A percentile compares a stretch with the other conserved stretches of the same genome.
phyloP scores from a whole-genome alignment of 768 basidiomycete genomes.

The Pisolithus marmoratus region DNA sequence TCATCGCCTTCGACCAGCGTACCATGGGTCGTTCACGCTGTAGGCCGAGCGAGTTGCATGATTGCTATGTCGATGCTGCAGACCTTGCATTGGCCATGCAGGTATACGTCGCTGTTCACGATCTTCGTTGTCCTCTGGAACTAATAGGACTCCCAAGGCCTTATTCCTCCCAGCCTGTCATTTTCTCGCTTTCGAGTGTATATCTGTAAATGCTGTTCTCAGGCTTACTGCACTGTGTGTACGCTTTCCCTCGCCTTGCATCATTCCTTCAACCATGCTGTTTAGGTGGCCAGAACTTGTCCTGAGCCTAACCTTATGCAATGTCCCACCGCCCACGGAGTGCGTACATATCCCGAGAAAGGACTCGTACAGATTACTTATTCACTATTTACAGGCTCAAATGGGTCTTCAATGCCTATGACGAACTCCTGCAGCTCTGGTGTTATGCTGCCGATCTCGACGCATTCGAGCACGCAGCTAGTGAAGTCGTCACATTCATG shows the following conservation, averaged over 20 bases:
- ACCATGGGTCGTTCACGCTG: slow-evolving; percentile 52
- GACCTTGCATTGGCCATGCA: slow-evolving; percentile 65
- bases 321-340: slow-evolving; percentile 64
- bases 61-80: slow-evolving; percentile 75
- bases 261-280: slow-evolving; percentile 4
- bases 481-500: slow-evolving; percentile 51
- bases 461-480: slow-evolving; percentile 58
- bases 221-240: slow-evolving; percentile 64
- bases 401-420: slow-evolving; percentile 55
- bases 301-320: slow-evolving; percentile 61
- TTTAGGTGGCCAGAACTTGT: slow-evolving; percentile 63
- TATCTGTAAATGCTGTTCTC: slow-evolving; percentile 52
- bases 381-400: slow-evolving; percentile 38
- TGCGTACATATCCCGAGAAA: slow-evolving; percentile 28
- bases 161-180: slow-evolving; percentile 65
- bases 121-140: neutral
- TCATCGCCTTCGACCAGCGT: slow-evolving; percentile 73
- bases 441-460: slow-evolving; percentile 63
- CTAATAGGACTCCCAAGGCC: slow-evolving; percentile 31
- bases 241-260: neutral
- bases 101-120: slow-evolving; percentile 32
- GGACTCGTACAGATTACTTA: neutral
- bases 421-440: slow-evolving; percentile 59
- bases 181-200: slow-evolving; percentile 61
- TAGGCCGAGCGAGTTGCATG: slow-evolving; percentile 51